phyloP scores from a whole-genome alignment of 164 flowering plant genomes.

The Warburgia ugandensis region DNA sequence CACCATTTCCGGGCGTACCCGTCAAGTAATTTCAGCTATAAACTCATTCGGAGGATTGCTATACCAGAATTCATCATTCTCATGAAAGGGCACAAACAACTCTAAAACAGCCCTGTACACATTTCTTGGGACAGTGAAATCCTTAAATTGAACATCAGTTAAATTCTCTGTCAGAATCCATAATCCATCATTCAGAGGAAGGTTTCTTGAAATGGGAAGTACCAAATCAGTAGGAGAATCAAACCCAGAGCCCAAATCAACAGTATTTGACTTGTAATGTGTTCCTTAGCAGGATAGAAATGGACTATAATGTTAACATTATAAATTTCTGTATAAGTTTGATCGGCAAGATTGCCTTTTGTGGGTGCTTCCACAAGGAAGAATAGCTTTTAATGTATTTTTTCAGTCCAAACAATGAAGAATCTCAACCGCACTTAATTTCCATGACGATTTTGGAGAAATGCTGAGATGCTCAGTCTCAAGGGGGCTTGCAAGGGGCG shows the following conservation, averaged over 20 bases:
- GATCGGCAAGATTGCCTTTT: slow-evolving; percentile 64
- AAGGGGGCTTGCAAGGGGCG: slow-evolving; percentile 49
- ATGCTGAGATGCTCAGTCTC: slow-evolving; percentile 33
- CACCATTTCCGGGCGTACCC: slow-evolving; percentile 53
- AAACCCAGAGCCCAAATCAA: slow-evolving; percentile 13
- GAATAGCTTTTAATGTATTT: slow-evolving; percentile 80
- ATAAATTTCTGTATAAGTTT: slow-evolving; percentile 70
- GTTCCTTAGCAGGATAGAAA: slow-evolving; percentile 45
- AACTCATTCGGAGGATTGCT: slow-evolving; percentile 60
- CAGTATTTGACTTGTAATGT: background rate
- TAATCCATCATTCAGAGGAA: slow-evolving; percentile 70
- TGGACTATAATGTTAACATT: slow-evolving; percentile 58
- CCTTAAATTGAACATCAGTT: slow-evolving; percentile 32
- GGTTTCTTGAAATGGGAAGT: slow-evolving; percentile 66
- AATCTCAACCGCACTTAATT: slow-evolving; percentile 83
- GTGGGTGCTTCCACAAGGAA: slow-evolving; percentile 47
- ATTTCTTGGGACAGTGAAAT: slow-evolving; percentile 53
- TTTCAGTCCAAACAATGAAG: slow-evolving; percentile 63
- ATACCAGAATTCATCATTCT: slow-evolving; percentile 85
- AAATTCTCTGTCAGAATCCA: slow-evolving; percentile 68
- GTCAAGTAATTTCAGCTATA: slow-evolving; percentile 50
- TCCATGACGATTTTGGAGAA: slow-evolving; percentile 70
- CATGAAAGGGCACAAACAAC: slow-evolving; percentile 81
- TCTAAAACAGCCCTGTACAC: slow-evolving; percentile 78
- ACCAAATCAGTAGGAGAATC: slow-evolving; percentile 55